Evolutionary conservation across 2,329 filamentous ascomycete genomes (phyloP).

Genomic region (Teratosphaeriaceae sp.): DNA sequence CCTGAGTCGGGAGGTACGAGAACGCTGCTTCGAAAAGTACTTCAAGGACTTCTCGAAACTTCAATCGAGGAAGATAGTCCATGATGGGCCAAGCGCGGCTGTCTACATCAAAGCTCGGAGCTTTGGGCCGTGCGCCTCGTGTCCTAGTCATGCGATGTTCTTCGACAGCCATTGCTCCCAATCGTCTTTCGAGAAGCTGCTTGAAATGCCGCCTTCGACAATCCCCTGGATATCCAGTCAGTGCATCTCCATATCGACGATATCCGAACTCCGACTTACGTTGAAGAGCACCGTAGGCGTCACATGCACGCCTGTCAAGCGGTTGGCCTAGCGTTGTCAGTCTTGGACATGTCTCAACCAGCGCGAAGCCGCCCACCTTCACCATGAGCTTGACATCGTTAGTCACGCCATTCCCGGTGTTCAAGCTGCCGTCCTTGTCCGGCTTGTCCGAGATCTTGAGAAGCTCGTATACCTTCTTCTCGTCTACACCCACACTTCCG

Average conservation of each 20-base stretch:
- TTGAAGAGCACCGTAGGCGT: conserved; percentile 87
- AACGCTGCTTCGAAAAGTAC: no score
- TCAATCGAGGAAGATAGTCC: no score
- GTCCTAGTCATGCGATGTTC: conserved; percentile 47
- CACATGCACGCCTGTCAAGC: conserved; percentile 78
- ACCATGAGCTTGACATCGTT: conserved; percentile 77
- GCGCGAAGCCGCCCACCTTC: conserved; percentile 50
- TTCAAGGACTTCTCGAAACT: no score
- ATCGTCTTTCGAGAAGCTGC: conserved; percentile 69
- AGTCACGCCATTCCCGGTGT: conserved; percentile 75
- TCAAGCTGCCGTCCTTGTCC: conserved; percentile 60
- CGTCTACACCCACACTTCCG: conserved; percentile 59
- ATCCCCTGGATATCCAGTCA: conserved; percentile 44
- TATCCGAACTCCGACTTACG: no score
- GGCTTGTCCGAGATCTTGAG: conserved; percentile 64
- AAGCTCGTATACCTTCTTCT: conserved; percentile 60
- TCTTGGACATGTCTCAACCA: no score
- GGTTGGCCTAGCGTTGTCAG: conserved; percentile 41
- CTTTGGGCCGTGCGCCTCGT: background rate
- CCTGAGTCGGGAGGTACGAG: no score
- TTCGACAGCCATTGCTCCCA: conserved; percentile 79
- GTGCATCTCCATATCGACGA: no score
- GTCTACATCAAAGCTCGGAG: no score
- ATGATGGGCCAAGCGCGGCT: no score
- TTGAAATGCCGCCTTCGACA: conserved; percentile 70